A percentile compares a stretch with the other conserved stretches of the same genome.
Evolutionary conservation across 192 early-diverging fungal genomes (phyloP).

Genomic region (Backusella parvicylindrica): DNA sequence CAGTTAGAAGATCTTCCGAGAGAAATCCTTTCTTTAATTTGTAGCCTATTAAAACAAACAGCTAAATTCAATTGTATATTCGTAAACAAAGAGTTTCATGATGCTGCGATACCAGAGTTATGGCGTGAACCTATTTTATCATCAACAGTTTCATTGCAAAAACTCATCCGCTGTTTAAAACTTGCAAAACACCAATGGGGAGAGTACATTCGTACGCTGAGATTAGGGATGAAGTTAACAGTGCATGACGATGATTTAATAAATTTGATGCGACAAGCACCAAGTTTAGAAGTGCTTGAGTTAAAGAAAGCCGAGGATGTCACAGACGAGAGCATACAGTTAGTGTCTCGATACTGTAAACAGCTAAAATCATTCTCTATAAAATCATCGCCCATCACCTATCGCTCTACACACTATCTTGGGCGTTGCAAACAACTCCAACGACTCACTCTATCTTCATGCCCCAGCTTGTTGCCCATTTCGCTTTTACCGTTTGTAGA

Average conservation of each 20-base stretch:
- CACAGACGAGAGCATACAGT: conserved; percentile 17
- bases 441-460: conserved; percentile 1
- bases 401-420: conserved; percentile 24
- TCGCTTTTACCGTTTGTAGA: conserved; percentile 22
- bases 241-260: background rate
- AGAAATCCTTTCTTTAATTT: conserved; percentile 9
- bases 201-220: conserved; percentile 7
- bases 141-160: background rate
- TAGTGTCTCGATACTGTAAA: conserved; percentile 12
- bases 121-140: conserved; percentile 5
- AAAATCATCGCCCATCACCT: conserved; percentile 1
- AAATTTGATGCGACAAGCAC: background rate
- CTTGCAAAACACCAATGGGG: background rate
- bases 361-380: conserved; percentile 11
- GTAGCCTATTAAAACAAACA: conserved; percentile 3
- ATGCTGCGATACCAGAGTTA: conserved; percentile 4
- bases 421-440: conserved; percentile 11
- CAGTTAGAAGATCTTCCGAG: background rate
- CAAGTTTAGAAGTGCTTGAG: conserved; percentile 10
- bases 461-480: conserved; percentile 7
- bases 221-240: background rate
- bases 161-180: conserved; percentile 1
- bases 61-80: conserved; percentile 10
- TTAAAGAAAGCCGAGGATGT: background rate
- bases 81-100: conserved; percentile 7